Evolutionary conservation across 2,329 filamentous ascomycete species (phyloP), one percentile per base, ranked within the genome.

Genomic region (Alternaria sp.): DNA sequence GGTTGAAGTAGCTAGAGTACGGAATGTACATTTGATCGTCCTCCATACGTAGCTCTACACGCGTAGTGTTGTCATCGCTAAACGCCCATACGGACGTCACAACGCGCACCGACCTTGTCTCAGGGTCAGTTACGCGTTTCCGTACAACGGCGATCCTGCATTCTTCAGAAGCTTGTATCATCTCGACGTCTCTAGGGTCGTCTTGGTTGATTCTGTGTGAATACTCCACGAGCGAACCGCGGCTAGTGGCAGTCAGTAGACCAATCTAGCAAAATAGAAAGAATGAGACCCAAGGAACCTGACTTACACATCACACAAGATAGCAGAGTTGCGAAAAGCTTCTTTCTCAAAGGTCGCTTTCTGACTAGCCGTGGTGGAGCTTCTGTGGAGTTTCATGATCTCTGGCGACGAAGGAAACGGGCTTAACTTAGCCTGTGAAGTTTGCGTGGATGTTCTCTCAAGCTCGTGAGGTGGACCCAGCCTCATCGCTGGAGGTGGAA

Each of bases 71-170:
- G 62, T 83, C 81, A 46, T 81, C 75, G 42, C 78, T 79, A 5
- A 83, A 69, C 0, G 75, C 75, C 81, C 82, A 83, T 16, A 83
- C 78, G 2, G 80, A 81, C 0, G 81, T 82, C 18, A 77, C 75
- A 28, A 81, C 73, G 42, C 72, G 75, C 3, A 78, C 74, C 6
- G 51, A 20, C 18, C 71, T 74, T 14, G 74, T 76, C 20, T 78
- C 71, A 2, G 75, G 63, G 7, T 73, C 66, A 7, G 77, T 73
- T 36, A 82, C 77, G 20, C 79, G 75, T 69, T 81, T 81, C 2
- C 81, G 76, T 8, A 84, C 78, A 0, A 83, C 75, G 16, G 70
- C 74, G 22, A 84, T 78, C 0, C 81, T 78, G 34, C 76, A 81
- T 5, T 77, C 71, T 5, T 74, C 67, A 39, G 76, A 78, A 3